A percentile compares a stretch with the other conserved stretches of the same genome.
Conservation (phyloP, 495 filamentous ascomycete species). For the Rusavskia elegans region DNA sequence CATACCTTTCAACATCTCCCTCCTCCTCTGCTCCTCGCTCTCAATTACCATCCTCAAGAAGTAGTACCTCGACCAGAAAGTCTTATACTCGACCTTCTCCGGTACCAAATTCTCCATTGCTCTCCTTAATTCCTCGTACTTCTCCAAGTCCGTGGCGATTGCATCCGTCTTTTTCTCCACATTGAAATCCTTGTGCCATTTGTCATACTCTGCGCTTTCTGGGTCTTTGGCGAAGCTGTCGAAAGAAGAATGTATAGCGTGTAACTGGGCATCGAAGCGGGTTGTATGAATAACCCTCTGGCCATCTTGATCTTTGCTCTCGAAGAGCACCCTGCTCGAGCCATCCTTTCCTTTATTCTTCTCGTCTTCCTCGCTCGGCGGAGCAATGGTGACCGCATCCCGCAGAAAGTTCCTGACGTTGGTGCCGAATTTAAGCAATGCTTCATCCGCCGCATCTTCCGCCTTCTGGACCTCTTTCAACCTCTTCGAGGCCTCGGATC, state of each 20-base stretch:
- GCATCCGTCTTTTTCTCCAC: conserved; percentile 72
- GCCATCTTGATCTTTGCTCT: conserved; percentile 80
- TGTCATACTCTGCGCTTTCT: conserved; percentile 51
- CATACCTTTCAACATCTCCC: conserved; percentile 83
- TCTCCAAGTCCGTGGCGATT: conserved; percentile 69
- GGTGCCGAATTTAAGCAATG: conserved; percentile 78
- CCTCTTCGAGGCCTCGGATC: conserved; percentile 63
- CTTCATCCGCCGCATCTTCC: conserved; percentile 96
- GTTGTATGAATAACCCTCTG: conserved; percentile 86
- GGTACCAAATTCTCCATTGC: conserved; percentile 97
- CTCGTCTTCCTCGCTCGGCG: conserved; percentile 31
- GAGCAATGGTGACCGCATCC: conserved; percentile 79
- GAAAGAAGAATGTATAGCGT: conserved; percentile 75
- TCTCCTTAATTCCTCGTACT: conserved; percentile 70
- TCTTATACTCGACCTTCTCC: conserved; percentile 67
- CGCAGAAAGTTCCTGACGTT: conserved; percentile 83
- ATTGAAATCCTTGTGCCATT: conserved; percentile 63
- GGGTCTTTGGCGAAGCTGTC: conserved; percentile 81
- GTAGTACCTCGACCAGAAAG: conserved; percentile 93
- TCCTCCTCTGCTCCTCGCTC: conserved; percentile 80
- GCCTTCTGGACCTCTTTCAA: conserved; percentile 85
- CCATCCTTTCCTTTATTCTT: conserved; percentile 16
- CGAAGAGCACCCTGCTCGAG: conserved; percentile 52
- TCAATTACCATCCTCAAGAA: conserved; percentile 89
- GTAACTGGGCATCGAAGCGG: conserved; percentile 87